Evolutionary conservation across 2,329 filamentous ascomycete genomes (phyloP).

Genomic region (Neonectria coccinea): DNA sequence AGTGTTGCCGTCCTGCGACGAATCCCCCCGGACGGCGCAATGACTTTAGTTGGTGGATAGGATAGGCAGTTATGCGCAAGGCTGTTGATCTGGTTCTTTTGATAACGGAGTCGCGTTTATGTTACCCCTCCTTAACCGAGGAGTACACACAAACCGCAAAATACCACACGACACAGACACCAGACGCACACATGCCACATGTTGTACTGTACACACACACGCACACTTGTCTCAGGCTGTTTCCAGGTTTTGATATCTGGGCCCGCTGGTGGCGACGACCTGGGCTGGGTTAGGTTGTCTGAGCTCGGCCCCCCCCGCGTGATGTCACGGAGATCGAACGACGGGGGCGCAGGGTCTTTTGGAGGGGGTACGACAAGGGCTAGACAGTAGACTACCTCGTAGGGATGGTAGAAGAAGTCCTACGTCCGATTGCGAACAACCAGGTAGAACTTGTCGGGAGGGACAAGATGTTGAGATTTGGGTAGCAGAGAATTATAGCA

Average conservation of each 20-base stretch:
- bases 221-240: conserved; percentile 35
- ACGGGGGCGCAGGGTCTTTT: conserved; percentile 30
- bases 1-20: conserved; percentile 4
- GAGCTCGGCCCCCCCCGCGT: conserved; percentile 28
- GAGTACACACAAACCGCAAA: conserved; percentile 11
- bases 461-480: neutral
- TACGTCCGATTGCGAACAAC: neutral
- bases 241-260: conserved; percentile 29
- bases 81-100: neutral
- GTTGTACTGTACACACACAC: neutral
- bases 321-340: conserved; percentile 43
- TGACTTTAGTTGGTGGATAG: neutral
- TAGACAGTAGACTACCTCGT: neutral
- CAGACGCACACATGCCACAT: conserved; percentile 6
- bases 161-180: conserved; percentile 22
- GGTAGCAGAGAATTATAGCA: conserved; percentile 8
- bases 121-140: conserved; percentile 29
- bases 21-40: conserved; percentile 12
- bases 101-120: neutral
- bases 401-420: neutral
- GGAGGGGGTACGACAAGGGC: conserved; percentile 19
- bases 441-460: conserved; percentile 1
- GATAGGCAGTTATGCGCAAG: conserved; percentile 4
- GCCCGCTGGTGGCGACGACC: conserved; percentile 24
- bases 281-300: conserved; percentile 12